Evolutionary conservation across 768 basidiomycete species (phyloP).

Genomic region (Suillus alpinus): DNA sequence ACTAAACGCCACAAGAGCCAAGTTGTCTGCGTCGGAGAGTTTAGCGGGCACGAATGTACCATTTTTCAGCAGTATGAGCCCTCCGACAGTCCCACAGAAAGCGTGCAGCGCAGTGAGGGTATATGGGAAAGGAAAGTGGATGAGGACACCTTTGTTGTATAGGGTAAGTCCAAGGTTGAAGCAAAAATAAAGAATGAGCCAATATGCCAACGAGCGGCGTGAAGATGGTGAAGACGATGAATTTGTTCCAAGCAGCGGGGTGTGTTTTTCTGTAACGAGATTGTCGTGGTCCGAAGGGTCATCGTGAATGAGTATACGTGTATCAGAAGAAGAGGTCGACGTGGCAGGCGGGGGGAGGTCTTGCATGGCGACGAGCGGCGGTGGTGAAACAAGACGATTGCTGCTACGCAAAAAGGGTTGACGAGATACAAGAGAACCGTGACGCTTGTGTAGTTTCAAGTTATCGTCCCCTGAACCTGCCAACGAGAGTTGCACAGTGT

Average conservation of each 20-base stretch:
- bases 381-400: neutral
- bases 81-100: constrained; percentile 80
- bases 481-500: neutral
- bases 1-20: constrained; percentile 78
- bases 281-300: neutral
- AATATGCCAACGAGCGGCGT: constrained; percentile 39
- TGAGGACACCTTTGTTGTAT: constrained; percentile 92
- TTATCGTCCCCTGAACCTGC: neutral
- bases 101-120: constrained; percentile 92
- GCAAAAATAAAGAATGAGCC: constrained; percentile 81
- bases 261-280: neutral
- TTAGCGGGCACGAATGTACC: constrained; percentile 59
- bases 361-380: neutral
- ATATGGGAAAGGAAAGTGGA: constrained; percentile 94
- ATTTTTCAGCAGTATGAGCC: constrained; percentile 57
- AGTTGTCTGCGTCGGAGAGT: constrained; percentile 48
- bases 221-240: constrained; percentile 7
- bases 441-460: neutral
- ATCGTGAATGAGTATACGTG: constrained; percentile 4
- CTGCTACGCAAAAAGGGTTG: neutral
- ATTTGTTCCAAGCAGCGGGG: neutral
- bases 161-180: constrained; percentile 92
- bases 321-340: constrained; percentile 12
- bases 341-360: neutral
- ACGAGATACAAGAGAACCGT: neutral